A percentile compares a stretch with the other conserved stretches of the same genome.
Conservation (phyloP, 805 yeast species). For the Saturnispora sanitii region DNA sequence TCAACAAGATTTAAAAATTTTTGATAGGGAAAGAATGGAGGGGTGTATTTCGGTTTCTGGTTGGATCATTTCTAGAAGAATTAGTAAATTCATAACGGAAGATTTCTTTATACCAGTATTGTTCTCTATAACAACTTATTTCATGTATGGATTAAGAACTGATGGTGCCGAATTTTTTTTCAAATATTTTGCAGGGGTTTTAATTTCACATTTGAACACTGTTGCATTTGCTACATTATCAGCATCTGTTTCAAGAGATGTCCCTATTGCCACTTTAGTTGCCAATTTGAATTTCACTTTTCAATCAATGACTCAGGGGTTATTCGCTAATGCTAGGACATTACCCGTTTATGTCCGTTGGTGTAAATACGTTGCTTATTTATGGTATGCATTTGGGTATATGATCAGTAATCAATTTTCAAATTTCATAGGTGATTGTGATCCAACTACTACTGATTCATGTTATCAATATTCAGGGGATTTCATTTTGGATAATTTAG, state of each 20-base stretch:
- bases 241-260: constrained; percentile 51
- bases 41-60: constrained; percentile 58
- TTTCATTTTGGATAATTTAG: constrained; percentile 44
- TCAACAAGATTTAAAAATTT: constrained; percentile 41
- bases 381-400: constrained; percentile 75
- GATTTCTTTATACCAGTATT: constrained; percentile 55
- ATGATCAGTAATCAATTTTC: constrained; percentile 56
- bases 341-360: constrained; percentile 84
- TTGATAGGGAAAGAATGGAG: constrained; percentile 64
- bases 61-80: constrained; percentile 52
- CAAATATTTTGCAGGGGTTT: constrained; percentile 46
- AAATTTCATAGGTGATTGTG: constrained; percentile 50
- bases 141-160: constrained; percentile 63
- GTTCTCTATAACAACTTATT: constrained; percentile 55
- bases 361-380: constrained; percentile 66
- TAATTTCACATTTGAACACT: constrained; percentile 48
- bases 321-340: constrained; percentile 58
- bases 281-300: constrained; percentile 57
- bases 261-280: constrained; percentile 50
- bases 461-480: constrained; percentile 47
- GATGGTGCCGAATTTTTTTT: constrained; percentile 42
- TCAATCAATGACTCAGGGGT: constrained; percentile 74
- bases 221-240: constrained; percentile 44
- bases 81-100: constrained; percentile 58
- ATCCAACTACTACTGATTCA: constrained; percentile 25